phyloP scores from a whole-genome alignment of 169 alveolate species.

The Cryptosporidium baileyi region DNA sequence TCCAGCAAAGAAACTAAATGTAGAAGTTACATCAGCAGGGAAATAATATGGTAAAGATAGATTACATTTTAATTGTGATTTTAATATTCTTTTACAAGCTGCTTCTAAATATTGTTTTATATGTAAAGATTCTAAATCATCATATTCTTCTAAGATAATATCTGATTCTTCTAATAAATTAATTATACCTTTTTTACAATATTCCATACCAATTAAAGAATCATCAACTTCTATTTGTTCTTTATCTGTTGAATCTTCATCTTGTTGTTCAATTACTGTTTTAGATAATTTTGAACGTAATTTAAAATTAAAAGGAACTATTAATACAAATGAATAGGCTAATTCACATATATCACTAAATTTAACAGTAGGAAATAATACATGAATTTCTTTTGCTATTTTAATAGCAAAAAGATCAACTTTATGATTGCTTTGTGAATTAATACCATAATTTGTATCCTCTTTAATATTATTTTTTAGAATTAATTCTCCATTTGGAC shows the following conservation, averaged over 20 bases:
- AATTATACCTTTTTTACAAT: conserved; percentile 45
- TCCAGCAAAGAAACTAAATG: conserved; percentile 22
- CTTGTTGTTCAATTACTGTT: neutral
- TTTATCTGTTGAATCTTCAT: neutral
- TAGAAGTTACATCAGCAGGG: neutral
- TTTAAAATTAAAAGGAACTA: conserved; percentile 6
- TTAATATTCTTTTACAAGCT: conserved; percentile 23
- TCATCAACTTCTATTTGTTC: neutral
- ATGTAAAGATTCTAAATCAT: neutral
- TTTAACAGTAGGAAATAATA: neutral
- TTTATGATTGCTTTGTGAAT: neutral
- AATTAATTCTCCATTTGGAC: conserved; percentile 52
- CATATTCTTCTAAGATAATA: neutral
- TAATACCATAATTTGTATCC: neutral
- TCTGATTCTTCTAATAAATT: neutral
- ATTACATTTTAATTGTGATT: conserved; percentile 29
- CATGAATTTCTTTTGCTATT: conserved; percentile 48
- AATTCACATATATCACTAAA: conserved; percentile 11
- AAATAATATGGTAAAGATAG: conserved; percentile 4
- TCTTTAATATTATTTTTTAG: neutral
- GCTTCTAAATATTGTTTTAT: neutral
- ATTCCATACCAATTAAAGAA: conserved; percentile 1
- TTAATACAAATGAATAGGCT: conserved; percentile 9
- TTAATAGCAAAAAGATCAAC: conserved; percentile 20
- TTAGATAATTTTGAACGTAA: neutral